Conservation (phyloP, 805 yeast genomes). For the Yamadazyma scolyti region DNA sequence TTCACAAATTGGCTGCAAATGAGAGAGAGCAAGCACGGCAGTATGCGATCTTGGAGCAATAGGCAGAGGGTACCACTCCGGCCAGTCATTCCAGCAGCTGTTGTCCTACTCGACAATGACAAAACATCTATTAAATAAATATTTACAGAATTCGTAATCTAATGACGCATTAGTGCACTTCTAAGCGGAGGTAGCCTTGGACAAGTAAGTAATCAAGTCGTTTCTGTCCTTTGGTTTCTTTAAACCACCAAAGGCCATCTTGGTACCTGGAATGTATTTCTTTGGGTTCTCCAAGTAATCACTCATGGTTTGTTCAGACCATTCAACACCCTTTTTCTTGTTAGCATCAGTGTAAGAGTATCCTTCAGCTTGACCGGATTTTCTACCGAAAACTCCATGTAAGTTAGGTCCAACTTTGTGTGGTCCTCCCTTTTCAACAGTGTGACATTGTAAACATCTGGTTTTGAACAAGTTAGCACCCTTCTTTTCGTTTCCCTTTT, state of each 20-base stretch:
- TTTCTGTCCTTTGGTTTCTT: conserved; percentile 99
- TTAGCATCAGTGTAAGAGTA: conserved; percentile 97
- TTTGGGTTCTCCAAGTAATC: conserved; percentile 99
- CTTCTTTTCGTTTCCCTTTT: conserved; percentile 54
- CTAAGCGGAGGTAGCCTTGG: conserved; percentile 26
- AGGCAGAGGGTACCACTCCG: too few species aligned
- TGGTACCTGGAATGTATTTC: conserved; percentile 99
- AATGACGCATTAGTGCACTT: conserved; percentile 1
- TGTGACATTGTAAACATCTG: conserved; percentile 99
- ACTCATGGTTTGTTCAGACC: conserved; percentile 85
- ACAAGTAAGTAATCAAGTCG: conserved; percentile 88
- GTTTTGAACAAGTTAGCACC: conserved; percentile 99
- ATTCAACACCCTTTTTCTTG: conserved; percentile 88
- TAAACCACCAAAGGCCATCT: conserved; percentile 99
- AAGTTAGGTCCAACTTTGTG: conserved; percentile 99
- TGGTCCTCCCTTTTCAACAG: conserved; percentile 92
- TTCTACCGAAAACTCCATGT: conserved; percentile 91
- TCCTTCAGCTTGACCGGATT: conserved; percentile 88
- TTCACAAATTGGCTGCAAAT: too few species aligned
- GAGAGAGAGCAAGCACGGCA: too few species aligned
- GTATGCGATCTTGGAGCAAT: too few species aligned
- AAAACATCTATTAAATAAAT: conserved; percentile 8
- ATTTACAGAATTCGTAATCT: conserved; percentile 6
- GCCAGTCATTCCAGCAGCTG: too few species aligned
- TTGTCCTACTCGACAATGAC: too few species aligned